phyloP scores from a whole-genome alignment of 805 yeast genomes.

The Tetrapisispora phaffii region DNA sequence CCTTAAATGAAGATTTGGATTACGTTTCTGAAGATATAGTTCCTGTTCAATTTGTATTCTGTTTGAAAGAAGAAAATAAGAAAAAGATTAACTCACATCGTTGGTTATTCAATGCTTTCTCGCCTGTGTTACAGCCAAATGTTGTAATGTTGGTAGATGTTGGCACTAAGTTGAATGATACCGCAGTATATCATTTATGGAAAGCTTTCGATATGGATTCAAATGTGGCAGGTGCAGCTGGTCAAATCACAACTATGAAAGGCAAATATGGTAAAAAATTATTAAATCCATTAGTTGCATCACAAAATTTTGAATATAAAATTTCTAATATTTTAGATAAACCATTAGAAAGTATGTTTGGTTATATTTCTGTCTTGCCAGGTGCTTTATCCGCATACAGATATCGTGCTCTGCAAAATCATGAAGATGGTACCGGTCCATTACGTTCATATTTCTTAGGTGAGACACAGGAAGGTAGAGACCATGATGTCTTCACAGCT shows the following conservation, averaged over 20 bases:
- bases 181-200: conserved; percentile 90
- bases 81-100: conserved; percentile 95
- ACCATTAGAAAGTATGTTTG: conserved; percentile 86
- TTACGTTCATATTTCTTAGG: conserved; percentile 83
- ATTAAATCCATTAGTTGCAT: conserved; percentile 85
- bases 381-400: conserved; percentile 95
- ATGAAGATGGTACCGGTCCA: conserved; percentile 89
- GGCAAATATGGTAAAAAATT: conserved; percentile 79
- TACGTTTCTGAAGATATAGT: conserved; percentile 86
- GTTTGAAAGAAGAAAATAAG: conserved; percentile 83
- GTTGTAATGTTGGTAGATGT: conserved; percentile 86
- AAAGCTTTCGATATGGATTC: conserved; percentile 94
- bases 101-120: conserved; percentile 93
- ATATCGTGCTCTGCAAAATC: conserved; percentile 74
- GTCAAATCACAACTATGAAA: conserved; percentile 91
- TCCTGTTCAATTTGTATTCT: conserved; percentile 89
- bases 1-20: conserved; percentile 79
- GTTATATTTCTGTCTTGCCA: conserved; percentile 87
- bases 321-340: conserved; percentile 94
- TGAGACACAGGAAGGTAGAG: conserved; percentile 49
- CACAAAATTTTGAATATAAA: conserved; percentile 93
- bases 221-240: conserved; percentile 98
- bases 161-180: conserved; percentile 90
- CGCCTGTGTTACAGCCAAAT: conserved; percentile 86
- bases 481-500: conserved; percentile 80